A percentile compares a stretch with the other conserved stretches of the same genome.
These are phyloP conservation scores for Esteya vermicola DNA, from an alignment of 2,329 filamentous ascomycete genomes.

Conservation along the genomic window DNA sequence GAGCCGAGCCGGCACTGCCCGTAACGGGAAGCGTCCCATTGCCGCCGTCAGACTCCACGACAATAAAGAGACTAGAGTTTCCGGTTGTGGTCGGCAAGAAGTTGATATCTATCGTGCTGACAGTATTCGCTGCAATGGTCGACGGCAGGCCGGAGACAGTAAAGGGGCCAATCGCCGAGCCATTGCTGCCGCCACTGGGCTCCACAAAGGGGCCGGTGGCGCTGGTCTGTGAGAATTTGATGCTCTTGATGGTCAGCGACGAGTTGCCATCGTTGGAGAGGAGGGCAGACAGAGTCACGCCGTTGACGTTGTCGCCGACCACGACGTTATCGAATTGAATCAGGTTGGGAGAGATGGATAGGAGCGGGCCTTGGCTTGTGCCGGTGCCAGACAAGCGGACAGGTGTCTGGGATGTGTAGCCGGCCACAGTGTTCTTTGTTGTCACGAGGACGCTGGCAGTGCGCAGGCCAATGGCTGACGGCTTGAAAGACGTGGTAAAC, in stretches of 20 bases:
- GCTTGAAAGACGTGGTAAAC: constrained; percentile 29
- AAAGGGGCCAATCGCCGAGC: constrained; percentile 30
- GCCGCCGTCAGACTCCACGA: constrained; percentile 33
- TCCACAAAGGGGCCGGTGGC: constrained; percentile 29
- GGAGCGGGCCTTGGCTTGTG: constrained; percentile 27
- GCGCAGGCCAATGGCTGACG: constrained; percentile 29
- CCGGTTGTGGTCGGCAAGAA: constrained; percentile 32
- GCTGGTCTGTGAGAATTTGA: constrained; percentile 28
- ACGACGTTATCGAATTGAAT: constrained; percentile 36
- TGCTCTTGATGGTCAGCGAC: constrained; percentile 25
- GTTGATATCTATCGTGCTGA: constrained; percentile 25
- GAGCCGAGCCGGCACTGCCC: constrained; percentile 32
- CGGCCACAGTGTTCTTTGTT: constrained; percentile 29
- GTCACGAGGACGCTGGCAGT: constrained; percentile 31
- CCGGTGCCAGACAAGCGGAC: constrained; percentile 34
- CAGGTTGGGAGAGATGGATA: constrained; percentile 30
- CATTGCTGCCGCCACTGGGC: constrained; percentile 13
- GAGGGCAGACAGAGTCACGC: constrained; percentile 27
- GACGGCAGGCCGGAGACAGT: constrained; percentile 30
- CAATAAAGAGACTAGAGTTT: constrained; percentile 33
- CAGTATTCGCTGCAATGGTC: constrained; percentile 24
- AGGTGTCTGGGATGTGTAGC: constrained; percentile 31
- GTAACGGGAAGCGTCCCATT: constrained; percentile 30
- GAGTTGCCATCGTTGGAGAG: constrained; percentile 35
- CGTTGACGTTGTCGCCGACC: constrained; percentile 23